Evolutionary conservation across 495 filamentous ascomycete species (phyloP), one percentile per base, ranked within the genome.

Genomic region (Penicillium goetzii): DNA sequence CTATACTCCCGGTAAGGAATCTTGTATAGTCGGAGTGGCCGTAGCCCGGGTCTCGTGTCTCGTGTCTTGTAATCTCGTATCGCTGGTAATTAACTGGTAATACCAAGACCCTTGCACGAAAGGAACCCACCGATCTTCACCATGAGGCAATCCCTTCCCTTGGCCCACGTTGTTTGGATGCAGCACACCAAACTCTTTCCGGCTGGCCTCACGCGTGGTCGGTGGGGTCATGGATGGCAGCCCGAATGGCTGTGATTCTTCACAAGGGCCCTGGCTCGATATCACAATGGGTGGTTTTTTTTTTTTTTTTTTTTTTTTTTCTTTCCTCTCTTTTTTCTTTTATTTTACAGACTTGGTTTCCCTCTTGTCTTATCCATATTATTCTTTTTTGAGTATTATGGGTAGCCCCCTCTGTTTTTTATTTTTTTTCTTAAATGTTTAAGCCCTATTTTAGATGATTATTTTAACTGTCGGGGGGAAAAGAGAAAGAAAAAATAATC

Each of bases 101-200:
- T 38, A 55, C 52, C 33, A 10, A 38, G 47, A 52, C 43, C 57
- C 63, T 50, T 57, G 54, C 45, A 58, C 57, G 56, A 66, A 64
- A 64, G 58, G 64, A 66, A 66, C 52, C 64, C 64, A 66, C 69
- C 69, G 69, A 72, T 68, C 67, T 65, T 73, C 67, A 68, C 60
- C 60, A 66, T 66, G 63, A 69, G 67, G 67, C 67, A 67, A 69
- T 69, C 67, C 63, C 63, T 71, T 67, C 70, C 66, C 74, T 74
- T 75, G 71, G 74, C 76, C 76, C 77, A 79, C 77, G 77, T 79
- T 79, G 72, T 74, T 71, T 72, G 70, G 72, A 60, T 79, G 76
- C 76, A 77, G 74, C 71, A 72, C 71, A 74, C 76, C 74, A 77
- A 76, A 79, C 76, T 70, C 70, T 73, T 75, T 71, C 64, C 60